Conservation (phyloP, 2,329 filamentous ascomycete genomes). For the Penicillium rolfsii region DNA sequence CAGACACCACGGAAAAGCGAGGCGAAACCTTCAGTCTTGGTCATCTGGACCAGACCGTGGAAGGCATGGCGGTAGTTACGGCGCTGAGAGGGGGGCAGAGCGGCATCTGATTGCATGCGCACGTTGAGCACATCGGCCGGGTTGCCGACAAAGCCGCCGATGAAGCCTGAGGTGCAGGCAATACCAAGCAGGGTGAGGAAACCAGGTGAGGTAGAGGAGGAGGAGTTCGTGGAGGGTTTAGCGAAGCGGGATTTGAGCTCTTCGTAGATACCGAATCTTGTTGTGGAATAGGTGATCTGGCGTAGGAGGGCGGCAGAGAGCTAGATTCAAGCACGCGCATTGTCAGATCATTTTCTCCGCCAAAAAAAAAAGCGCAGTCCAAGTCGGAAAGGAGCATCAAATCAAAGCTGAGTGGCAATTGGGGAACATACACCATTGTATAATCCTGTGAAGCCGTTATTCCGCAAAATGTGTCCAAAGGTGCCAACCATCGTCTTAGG, state of each 20-base stretch:
- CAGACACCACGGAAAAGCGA: constrained; percentile 78
- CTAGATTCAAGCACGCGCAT: constrained; percentile 38
- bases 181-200: constrained; percentile 80
- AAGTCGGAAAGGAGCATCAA: background rate
- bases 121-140: constrained; percentile 96
- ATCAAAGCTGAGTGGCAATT: background rate
- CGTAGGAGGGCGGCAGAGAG: constrained; percentile 90
- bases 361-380: background rate
- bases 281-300: constrained; percentile 94
- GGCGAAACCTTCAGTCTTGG: constrained; percentile 75
- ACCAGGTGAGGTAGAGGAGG: constrained; percentile 59
- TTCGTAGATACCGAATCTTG: constrained; percentile 95
- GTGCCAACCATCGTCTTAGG: constrained; percentile 84
- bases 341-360: background rate
- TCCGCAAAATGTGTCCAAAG: constrained; percentile 76
- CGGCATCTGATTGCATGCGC: constrained; percentile 92
- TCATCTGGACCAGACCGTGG: constrained; percentile 84
- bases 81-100: constrained; percentile 71
- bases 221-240: constrained; percentile 36
- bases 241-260: constrained; percentile 76
- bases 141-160: constrained; percentile 89
- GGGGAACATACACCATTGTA: constrained; percentile 72
- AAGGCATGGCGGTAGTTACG: constrained; percentile 89
- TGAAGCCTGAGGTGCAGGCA: constrained; percentile 79
- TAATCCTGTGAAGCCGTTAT: constrained; percentile 76